Conservation (phyloP, 2,329 filamentous ascomycete genomes). For the Monilinia aucupariae region DNA sequence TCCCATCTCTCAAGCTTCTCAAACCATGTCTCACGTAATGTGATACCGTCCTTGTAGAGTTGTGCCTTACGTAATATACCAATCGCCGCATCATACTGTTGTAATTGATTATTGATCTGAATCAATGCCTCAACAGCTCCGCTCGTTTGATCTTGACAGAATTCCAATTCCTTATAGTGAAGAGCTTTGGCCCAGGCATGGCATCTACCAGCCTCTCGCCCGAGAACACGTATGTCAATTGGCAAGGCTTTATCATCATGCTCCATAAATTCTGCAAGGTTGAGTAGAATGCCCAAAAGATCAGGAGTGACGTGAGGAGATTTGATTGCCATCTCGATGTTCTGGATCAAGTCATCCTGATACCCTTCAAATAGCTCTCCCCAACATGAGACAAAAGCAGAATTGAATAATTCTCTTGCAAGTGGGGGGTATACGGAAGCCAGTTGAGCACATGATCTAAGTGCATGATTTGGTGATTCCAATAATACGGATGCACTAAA, state of each 20-base stretch:
- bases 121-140: slow-evolving; percentile 95
- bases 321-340: slow-evolving; percentile 91
- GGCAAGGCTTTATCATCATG: slow-evolving; percentile 97
- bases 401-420: slow-evolving; percentile 93
- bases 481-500: slow-evolving; percentile 94
- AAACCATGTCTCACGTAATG: slow-evolving; percentile 97
- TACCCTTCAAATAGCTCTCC: slow-evolving; percentile 95
- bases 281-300: slow-evolving; percentile 86
- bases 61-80: slow-evolving; percentile 96
- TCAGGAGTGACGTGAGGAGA: slow-evolving; percentile 95
- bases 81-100: slow-evolving; percentile 97
- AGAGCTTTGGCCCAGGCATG: slow-evolving; percentile 97
- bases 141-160: slow-evolving; percentile 93
- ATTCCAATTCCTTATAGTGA: slow-evolving; percentile 98
- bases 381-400: slow-evolving; percentile 98
- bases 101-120: slow-evolving; percentile 98
- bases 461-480: slow-evolving; percentile 91
- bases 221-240: slow-evolving; percentile 92
- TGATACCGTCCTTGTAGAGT: slow-evolving; percentile 86
- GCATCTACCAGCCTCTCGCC: slow-evolving; percentile 90
- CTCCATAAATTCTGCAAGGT: slow-evolving; percentile 99
- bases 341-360: slow-evolving; percentile 91
- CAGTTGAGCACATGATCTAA: slow-evolving; percentile 86
- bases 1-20: slow-evolving; percentile 98
- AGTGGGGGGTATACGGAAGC: slow-evolving; percentile 88